A percentile compares a stretch with the other conserved stretches of the same genome.
Conservation (phyloP, 441 rosid species). For the Aquilaria agallochum region DNA sequence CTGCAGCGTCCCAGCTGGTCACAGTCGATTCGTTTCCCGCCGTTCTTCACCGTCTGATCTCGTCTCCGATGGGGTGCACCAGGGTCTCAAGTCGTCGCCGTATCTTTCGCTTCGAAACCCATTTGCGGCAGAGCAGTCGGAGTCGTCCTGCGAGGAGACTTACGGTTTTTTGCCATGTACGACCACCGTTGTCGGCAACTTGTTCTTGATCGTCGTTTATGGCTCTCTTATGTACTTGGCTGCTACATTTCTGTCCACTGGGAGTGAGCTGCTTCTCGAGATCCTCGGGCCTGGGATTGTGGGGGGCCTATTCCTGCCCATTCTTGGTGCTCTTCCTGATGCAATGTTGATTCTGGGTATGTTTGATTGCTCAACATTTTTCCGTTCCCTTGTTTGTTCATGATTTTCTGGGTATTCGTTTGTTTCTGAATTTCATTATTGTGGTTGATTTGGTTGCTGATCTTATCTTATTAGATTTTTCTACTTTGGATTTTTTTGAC, state of each 20-base stretch:
- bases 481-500: neutral
- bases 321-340: constrained; percentile 94
- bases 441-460: constrained; percentile 7
- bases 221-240: constrained; percentile 84
- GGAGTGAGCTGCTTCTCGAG: constrained; percentile 91
- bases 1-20: constrained; percentile 15
- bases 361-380: neutral
- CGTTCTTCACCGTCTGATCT: constrained; percentile 19
- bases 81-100: constrained; percentile 10
- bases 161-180: constrained; percentile 97
- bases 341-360: constrained; percentile 94
- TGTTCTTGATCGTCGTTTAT: constrained; percentile 73
- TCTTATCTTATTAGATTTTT: constrained; percentile 3
- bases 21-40: constrained; percentile 26
- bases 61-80: constrained; percentile 26
- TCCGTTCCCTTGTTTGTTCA: neutral
- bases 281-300: constrained; percentile 88
- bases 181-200: constrained; percentile 65
- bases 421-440: neutral
- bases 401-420: neutral
- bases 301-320: constrained; percentile 91
- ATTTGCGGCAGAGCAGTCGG: constrained; percentile 24
- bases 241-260: constrained; percentile 75
- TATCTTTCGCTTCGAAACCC: constrained; percentile 15
- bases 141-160: constrained; percentile 62